Evolutionary conservation across 2,329 filamentous ascomycete species (phyloP), one percentile per base, ranked within the genome.

Genomic region (Fusarium sp.): DNA sequence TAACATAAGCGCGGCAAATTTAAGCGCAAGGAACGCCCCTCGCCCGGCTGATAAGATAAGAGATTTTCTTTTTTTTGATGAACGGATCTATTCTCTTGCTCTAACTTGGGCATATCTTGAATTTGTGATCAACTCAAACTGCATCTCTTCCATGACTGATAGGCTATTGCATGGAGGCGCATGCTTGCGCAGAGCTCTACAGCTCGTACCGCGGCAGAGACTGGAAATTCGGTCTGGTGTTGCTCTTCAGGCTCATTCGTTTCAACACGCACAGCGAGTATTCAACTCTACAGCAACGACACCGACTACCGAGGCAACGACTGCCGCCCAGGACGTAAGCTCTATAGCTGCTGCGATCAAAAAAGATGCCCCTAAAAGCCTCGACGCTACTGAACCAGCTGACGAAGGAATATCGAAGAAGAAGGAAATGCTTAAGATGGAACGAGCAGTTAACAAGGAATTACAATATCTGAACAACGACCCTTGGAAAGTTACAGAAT

Each of bases 401-500:
- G 69, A 75, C 15, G 60, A 65, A 6, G 37, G 58, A 10, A 73
- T 69, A 17, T 57, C 64, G 7, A 38, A 48, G 26, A 76, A 69
- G 59, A 78, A 71, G 62, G 63, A 61, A 52, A 68, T 32, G 20
- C 73, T 79, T 46, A 75, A 73, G 73, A 69, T 82, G 17, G 77
- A 83, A 60, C 79, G 81, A 56, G 80, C 78, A 18, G 82, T 84
- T 49, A 83, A 83, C 40, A 87, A 85, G 75, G 89, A 94, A 72
- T 78, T 94, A 57, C 79, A 86, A 49, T 89, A 88, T 80, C 79
- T 93, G 62, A 81, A 85, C 20, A 94, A 98, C 78, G 64, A 66
- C 33, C 92, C 93, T 3, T 85, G 91, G 69, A 90, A 91, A 74
- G 87, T 98, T 64, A 91, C 90, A 41, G 83, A 91, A 40, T 89